These are phyloP conservation scores for Leucoagaricus sp. DNA, from an alignment of 1,284 basidiomycete species.

Conservation along the genomic window DNA sequence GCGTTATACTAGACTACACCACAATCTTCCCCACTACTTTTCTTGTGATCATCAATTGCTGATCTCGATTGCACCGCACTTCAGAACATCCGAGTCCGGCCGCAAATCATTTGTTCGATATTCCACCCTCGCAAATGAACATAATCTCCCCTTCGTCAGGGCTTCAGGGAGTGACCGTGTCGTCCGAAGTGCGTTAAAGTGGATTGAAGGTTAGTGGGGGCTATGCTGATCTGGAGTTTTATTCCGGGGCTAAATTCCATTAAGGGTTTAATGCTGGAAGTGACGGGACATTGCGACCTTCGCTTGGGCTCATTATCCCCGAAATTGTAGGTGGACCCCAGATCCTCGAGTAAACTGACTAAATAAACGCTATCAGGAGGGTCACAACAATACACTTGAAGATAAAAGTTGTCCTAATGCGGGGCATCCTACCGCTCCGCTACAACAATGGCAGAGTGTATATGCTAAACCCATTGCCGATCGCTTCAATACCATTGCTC, in stretches of 20 bases:
- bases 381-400: slow-evolving; percentile 71
- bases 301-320: slow-evolving; percentile 50
- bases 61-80: too few relatives aligned
- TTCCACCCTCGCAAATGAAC: slow-evolving; percentile 41
- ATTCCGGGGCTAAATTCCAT: neutral
- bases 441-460: slow-evolving; percentile 49
- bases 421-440: slow-evolving; percentile 43
- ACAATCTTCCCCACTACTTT: too few relatives aligned
- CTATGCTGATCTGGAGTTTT: neutral
- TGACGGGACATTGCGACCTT: slow-evolving; percentile 37
- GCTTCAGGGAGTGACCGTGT: slow-evolving; percentile 64
- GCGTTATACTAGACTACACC: too few relatives aligned
- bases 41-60: too few relatives aligned
- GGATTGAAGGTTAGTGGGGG: slow-evolving; percentile 56
- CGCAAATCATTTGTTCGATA: slow-evolving; percentile 54
- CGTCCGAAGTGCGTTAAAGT: slow-evolving; percentile 65
- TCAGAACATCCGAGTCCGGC: slow-evolving; percentile 56
- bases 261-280: slow-evolving; percentile 55
- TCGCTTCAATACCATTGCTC: slow-evolving; percentile 57
- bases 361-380: neutral
- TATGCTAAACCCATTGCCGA: slow-evolving; percentile 58
- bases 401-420: slow-evolving; percentile 67
- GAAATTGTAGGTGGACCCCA: slow-evolving; percentile 42
- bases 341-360: neutral
- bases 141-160: slow-evolving; percentile 64